Evolutionary conservation across 2,329 filamentous ascomycete genomes (phyloP).

Genomic region (Neopestalotiopsis sp.): DNA sequence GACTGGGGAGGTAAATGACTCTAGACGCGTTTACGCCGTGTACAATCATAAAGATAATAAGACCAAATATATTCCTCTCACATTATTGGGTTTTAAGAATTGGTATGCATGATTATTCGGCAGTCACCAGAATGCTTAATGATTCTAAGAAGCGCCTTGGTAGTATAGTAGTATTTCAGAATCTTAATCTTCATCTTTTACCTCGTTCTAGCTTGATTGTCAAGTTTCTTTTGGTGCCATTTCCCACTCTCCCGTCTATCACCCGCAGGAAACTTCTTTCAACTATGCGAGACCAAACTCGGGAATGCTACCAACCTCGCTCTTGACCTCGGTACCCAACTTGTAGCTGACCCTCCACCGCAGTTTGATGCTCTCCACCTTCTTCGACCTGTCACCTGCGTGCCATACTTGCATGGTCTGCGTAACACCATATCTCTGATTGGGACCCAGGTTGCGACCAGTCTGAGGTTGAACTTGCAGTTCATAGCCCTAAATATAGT

Average conservation of each 20-base stretch:
- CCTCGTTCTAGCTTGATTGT: neutral
- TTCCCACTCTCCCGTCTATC: neutral
- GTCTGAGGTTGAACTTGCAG: slow-evolving; percentile 86
- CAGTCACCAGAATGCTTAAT: too few relatives aligned
- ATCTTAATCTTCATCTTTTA: neutral
- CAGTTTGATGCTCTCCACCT: slow-evolving; percentile 83
- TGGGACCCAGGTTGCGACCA: slow-evolving; percentile 75
- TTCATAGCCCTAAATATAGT: slow-evolving; percentile 68
- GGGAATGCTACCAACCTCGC: slow-evolving; percentile 85
- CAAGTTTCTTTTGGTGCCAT: neutral
- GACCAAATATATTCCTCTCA: too few relatives aligned
- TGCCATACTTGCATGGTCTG: slow-evolving; percentile 80
- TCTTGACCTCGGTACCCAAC: slow-evolving; percentile 67
- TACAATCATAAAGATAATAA: too few relatives aligned
- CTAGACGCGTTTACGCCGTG: too few relatives aligned
- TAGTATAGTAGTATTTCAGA: neutral
- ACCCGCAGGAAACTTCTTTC: neutral
- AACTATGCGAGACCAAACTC: slow-evolving; percentile 73
- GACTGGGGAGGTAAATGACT: too few relatives aligned
- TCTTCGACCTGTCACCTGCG: slow-evolving; percentile 69
- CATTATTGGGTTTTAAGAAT: too few relatives aligned
- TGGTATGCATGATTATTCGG: too few relatives aligned
- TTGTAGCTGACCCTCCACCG: slow-evolving; percentile 87
- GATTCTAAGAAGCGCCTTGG: too few relatives aligned
- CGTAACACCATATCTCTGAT: slow-evolving; percentile 75